These are phyloP conservation scores for Ascomycota sp. DNA, from an alignment of 2,329 filamentous ascomycete genomes.

Conservation along the genomic window DNA sequence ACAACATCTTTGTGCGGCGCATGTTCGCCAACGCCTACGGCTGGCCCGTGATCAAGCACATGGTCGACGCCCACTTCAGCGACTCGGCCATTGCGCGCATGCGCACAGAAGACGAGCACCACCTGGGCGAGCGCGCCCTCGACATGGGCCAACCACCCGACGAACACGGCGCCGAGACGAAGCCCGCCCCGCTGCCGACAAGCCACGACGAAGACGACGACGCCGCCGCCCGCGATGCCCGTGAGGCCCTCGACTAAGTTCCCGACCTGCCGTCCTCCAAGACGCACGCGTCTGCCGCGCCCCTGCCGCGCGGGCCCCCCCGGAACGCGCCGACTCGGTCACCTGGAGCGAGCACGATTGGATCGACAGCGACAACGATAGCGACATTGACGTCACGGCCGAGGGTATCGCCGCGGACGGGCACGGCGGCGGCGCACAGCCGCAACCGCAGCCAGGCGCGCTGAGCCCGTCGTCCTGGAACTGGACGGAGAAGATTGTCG, in stretches of 20 bases:
- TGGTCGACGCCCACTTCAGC: constrained; percentile 86
- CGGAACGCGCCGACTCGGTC: constrained; percentile 27
- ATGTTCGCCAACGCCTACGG: constrained; percentile 96
- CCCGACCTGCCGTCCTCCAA: constrained; percentile 18
- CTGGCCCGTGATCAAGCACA: constrained; percentile 74
- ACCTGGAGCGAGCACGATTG: constrained; percentile 49
- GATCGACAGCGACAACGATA: constrained; percentile 30
- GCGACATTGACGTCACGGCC: constrained; percentile 10
- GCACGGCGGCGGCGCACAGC: constrained; percentile 2
- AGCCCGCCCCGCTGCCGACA: constrained; percentile 10
- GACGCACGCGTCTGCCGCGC: no score
- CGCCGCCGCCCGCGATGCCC: constrained; percentile 6
- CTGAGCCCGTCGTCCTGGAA: constrained; percentile 20
- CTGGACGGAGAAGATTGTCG: constrained; percentile 34
- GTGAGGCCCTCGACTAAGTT: constrained; percentile 22
- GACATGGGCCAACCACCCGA: constrained; percentile 33
- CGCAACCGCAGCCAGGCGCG: background rate
- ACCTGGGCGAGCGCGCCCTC: constrained; percentile 51
- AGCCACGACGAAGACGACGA: constrained; percentile 5
- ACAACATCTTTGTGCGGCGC: constrained; percentile 50
- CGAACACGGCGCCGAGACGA: constrained; percentile 45
- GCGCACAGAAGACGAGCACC: constrained; percentile 45
- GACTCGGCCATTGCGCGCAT: constrained; percentile 42
- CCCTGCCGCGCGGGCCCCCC: no score
- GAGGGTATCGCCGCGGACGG: constrained; percentile 5